phyloP scores from a whole-genome alignment of 495 filamentous ascomycete species.

The Penicillium taxi region DNA sequence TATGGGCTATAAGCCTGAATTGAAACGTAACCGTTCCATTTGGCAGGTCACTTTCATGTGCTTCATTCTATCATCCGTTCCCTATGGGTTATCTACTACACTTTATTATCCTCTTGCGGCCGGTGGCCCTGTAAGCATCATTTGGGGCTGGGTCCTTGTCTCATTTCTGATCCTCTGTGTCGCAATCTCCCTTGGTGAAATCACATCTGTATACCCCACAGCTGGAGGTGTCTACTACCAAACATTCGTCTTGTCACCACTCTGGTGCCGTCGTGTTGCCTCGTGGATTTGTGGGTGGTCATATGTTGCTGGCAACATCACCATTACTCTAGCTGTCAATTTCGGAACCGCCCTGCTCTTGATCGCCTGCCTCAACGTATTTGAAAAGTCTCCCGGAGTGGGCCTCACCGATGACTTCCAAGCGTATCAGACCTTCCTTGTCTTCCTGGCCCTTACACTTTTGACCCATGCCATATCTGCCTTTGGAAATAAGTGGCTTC shows the following conservation, averaged over 20 bases:
- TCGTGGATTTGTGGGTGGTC: constrained; percentile 65
- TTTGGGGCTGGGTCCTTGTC: constrained; percentile 58
- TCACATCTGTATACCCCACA: constrained; percentile 62
- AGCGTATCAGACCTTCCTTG: constrained; percentile 43
- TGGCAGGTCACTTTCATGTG: constrained; percentile 26
- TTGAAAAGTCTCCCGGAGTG: constrained; percentile 33
- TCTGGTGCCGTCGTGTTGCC: constrained; percentile 48
- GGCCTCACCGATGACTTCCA: constrained; percentile 20
- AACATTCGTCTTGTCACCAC: constrained; percentile 49
- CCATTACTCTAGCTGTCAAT: constrained; percentile 33
- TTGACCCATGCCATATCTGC: constrained; percentile 26
- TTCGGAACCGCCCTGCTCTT: constrained; percentile 23
- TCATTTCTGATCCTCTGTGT: constrained; percentile 58
- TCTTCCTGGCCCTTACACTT: constrained; percentile 52
- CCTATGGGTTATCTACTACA: constrained; percentile 57
- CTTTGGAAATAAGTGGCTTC: constrained; percentile 22
- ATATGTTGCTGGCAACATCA: constrained; percentile 59
- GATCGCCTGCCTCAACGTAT: constrained; percentile 19
- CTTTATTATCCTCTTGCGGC: constrained; percentile 54
- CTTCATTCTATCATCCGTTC: constrained; percentile 45
- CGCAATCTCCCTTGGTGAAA: constrained; percentile 60
- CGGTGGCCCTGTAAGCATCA: constrained; percentile 52
- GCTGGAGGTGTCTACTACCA: constrained; percentile 60
- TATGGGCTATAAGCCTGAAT: constrained; percentile 50
- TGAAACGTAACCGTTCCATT: constrained; percentile 47